Base-by-base conservation (phyloP, 345 rosid genomes). In the Draba incana region DNA sequence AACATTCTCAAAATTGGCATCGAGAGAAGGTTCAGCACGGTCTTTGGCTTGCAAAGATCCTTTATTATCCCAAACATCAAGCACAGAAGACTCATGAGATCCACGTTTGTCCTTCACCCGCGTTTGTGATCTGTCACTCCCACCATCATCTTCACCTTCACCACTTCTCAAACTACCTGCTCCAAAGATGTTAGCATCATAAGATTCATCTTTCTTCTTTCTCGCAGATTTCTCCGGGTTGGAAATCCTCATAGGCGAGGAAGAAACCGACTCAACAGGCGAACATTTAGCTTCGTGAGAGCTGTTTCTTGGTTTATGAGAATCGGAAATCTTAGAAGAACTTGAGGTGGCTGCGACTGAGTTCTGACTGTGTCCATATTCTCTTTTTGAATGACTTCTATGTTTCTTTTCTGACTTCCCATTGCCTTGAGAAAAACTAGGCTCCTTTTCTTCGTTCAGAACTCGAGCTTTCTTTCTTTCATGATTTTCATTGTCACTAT, bases 301-400 rank as follows among this genome's bases (percentile, higher is more conserved):
- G 77, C 82, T 75, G 59, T 75, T 71, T 77, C 81, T 85, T 55
- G 80, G 80, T 86, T 84, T 84, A 73, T 81, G 92, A 62, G 97
- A 87, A 76, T 87, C 86, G 61, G 93, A 89, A 72, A 92, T 86
- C 84, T 92, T 95, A 58, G 96, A 95, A 23, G 99, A 94, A 77
- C 95, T 91, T 10, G 99, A 89, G 28, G 97, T 84, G 65, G 99
- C 96, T 5, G 86, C 88, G 57, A 77, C 68, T 62, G 88, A 77
- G 70, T 80, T 80, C 52, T 74, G 88, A 35, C 58, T 62, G 66
- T 80, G 75, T 68, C 83, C 88, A 42, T 71, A 75, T 70, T 79
- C 86, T 76, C 77, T 84, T 76, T 79, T 83, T 52, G 76, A 72
- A 59, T 81, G 81, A 72, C 84, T 87, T 60, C 80, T 70, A 70